These are phyloP conservation scores for Anthostomella pinea DNA, from an alignment of 2,329 filamentous ascomycete genomes.

Conservation along the genomic window DNA sequence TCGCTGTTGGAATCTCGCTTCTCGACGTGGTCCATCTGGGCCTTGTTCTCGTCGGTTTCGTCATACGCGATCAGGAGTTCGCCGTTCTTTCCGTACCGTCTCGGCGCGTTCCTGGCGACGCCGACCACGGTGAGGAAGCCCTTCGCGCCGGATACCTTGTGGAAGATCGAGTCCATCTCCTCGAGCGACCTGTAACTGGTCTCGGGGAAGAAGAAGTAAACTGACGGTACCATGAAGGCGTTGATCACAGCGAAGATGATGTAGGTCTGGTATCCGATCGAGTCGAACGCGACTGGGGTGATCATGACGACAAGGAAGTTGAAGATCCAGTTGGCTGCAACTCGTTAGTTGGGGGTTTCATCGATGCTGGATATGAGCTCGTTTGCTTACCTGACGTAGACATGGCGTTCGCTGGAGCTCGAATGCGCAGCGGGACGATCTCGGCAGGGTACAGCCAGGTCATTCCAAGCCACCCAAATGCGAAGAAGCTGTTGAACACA, in stretches of 20 bases:
- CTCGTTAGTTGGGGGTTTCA: neutral
- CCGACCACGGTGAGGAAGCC: constrained; percentile 37
- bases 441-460: constrained; percentile 59
- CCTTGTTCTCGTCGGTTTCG: constrained; percentile 35
- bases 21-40: too few species aligned
- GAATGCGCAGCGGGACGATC: constrained; percentile 48
- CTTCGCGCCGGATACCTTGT: constrained; percentile 44
- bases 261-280: constrained; percentile 58
- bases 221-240: constrained; percentile 52
- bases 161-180: constrained; percentile 58
- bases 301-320: constrained; percentile 64
- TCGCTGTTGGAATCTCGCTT: too few species aligned
- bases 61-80: constrained; percentile 46
- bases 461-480: constrained; percentile 49
- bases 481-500: constrained; percentile 51
- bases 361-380: constrained; percentile 7
- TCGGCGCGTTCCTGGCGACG: constrained; percentile 44
- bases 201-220: constrained; percentile 63
- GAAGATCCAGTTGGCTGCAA: constrained; percentile 38
- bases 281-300: constrained; percentile 54
- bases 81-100: constrained; percentile 54
- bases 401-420: constrained; percentile 56
- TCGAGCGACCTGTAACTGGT: constrained; percentile 59
- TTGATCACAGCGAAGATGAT: constrained; percentile 66
- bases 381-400: constrained; percentile 48